Evolutionary conservation across 2,329 filamentous ascomycete species (phyloP), one percentile per base, ranked within the genome.

Genomic region (Fusarium humuli): DNA sequence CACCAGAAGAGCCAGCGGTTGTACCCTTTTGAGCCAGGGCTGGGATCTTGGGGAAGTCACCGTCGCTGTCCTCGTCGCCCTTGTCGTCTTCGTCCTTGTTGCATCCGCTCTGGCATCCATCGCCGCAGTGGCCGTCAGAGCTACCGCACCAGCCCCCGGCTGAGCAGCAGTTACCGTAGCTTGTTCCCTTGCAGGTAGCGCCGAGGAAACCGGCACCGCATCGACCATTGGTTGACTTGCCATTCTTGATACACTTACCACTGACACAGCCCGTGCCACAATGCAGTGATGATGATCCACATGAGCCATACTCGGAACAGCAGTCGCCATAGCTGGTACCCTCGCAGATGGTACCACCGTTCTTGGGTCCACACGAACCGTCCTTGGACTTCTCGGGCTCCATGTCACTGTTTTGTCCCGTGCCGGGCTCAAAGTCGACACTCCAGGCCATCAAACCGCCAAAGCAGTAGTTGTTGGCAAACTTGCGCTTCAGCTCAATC

Each of bases 401-500:
- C 18, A 34, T 46, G 5, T 37, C 57, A 37, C 37, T 37, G 18
- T 16, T 53, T 5, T 12, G n/a, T 11, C 52, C 56, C 0, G 48
- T 41, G 9, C 61, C 61, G 3, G 61, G 53, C 18, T 61, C 37
- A 20, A 65, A 61, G n/a, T 71, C 69, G 20, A 71, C 60, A 23
- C 62, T 67, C 53, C 53, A 72, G 14, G 40, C 57, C 69, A 69
- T 69, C 5, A 44, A 29, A 13, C 69, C 69, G 4, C 69, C 69
- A 37, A 70, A 64, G 27, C 69, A 70, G 1, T 44, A 40, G 16
- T 48, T 27, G 22, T 66, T 53, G 1, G 69, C 69, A 25, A 57
- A 65, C 20, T 34, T 23, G 7, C 45, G 46, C 53, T 70, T 72
- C 30, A 64, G 13, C 30, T 58, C 58, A 23, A 70, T 44, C 1